phyloP scores from a whole-genome alignment of 129 eudicot genomes.

The Dittrichia graveolens region DNA sequence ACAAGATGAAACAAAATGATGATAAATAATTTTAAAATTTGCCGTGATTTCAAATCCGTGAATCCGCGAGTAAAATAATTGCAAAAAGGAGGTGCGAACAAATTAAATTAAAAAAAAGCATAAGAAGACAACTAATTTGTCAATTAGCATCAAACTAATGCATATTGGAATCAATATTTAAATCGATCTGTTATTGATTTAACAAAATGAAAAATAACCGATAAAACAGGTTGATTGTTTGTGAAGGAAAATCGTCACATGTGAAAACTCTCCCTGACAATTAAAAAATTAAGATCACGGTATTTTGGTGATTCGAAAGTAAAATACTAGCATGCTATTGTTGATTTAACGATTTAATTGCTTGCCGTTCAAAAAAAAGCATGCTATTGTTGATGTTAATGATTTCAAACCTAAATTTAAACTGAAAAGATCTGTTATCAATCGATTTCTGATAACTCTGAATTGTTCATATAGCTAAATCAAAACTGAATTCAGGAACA shows the following conservation, averaged over 20 bases:
- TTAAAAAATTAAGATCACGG: conserved; percentile 6
- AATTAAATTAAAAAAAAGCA: not conserved
- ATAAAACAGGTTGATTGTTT: conserved; percentile 32
- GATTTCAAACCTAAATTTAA: conserved; percentile 5
- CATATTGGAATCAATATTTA: conserved; percentile 2
- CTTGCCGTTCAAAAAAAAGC: too few relatives aligned
- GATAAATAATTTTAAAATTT: conserved; percentile 18
- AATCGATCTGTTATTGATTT: conserved; percentile 20
- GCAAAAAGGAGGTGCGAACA: not conserved
- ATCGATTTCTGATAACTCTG: not conserved
- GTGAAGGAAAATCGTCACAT: conserved; percentile 37
- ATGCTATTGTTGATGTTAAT: not conserved
- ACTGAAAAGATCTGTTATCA: not conserved
- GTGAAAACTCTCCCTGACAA: not conserved
- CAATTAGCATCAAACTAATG: conserved; percentile 18
- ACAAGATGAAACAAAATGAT: conserved; percentile 38
- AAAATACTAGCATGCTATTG: not conserved
- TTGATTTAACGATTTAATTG: not conserved
- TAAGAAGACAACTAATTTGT: conserved; percentile 30
- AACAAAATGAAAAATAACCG: not conserved
- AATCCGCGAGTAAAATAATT: not conserved
- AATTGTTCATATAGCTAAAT: not conserved
- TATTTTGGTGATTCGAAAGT: not conserved
- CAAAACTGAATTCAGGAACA: not conserved
- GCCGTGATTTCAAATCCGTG: conserved; percentile 17